Percentiles rank a stretch among this genome's conserved stretches.
phyloP scores from a whole-genome alignment of 352 stramenopile genomes.

The Pythium periplocum region DNA sequence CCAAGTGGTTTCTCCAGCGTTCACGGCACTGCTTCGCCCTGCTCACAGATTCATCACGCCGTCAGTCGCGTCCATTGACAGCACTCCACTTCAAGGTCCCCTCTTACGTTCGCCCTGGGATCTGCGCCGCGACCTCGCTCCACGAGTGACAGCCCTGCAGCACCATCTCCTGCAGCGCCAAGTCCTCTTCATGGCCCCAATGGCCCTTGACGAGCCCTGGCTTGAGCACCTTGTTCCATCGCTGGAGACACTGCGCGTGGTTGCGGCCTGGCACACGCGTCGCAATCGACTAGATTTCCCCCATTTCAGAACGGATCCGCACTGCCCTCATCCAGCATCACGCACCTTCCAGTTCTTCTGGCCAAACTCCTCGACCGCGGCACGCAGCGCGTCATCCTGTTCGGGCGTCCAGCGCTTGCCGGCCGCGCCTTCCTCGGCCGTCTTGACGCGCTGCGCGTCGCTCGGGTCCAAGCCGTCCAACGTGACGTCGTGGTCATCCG shows the following conservation, averaged over 20 bases:
- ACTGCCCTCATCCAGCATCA: not conserved
- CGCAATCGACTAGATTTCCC: conserved; percentile 23
- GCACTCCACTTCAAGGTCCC: no score
- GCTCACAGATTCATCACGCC: conserved; percentile 16
- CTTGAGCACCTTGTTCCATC: conserved; percentile 80
- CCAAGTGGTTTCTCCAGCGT: conserved; percentile 95
- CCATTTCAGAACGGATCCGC: no score
- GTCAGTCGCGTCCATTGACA: no score
- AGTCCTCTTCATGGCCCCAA: conserved; percentile 85
- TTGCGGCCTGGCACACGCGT: conserved; percentile 34
- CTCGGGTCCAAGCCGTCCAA: conserved; percentile 49
- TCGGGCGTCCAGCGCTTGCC: conserved; percentile 67
- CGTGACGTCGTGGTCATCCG: conserved; percentile 23
- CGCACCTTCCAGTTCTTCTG: conserved; percentile 84
- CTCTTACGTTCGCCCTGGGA: conserved; percentile 70
- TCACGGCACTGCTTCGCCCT: conserved; percentile 95
- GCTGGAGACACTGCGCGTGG: conserved; percentile 55
- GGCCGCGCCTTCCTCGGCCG: conserved; percentile 39
- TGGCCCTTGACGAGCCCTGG: conserved; percentile 87
- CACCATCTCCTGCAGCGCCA: conserved; percentile 32
- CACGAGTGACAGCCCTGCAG: conserved; percentile 40
- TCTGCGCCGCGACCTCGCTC: conserved; percentile 63
- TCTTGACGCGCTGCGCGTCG: conserved; percentile 44
- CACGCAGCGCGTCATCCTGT: conserved; percentile 73
- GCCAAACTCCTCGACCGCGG: conserved; percentile 68